phyloP scores from a whole-genome alignment of 2,329 filamentous ascomycete genomes.

The Drechslerella coelobrocha region DNA sequence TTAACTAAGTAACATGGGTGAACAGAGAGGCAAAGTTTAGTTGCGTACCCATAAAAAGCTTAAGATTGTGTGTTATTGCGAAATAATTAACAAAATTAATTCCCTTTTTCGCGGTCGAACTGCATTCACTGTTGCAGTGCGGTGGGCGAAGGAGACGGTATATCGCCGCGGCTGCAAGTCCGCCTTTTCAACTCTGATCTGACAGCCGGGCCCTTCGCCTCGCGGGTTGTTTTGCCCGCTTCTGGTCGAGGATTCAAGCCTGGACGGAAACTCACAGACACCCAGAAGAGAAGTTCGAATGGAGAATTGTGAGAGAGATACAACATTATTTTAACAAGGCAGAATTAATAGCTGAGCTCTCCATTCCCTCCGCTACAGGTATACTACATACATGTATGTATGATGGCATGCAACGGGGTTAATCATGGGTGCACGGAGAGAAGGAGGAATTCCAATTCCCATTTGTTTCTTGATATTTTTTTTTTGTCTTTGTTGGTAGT shows the following conservation, averaged over 20 bases:
- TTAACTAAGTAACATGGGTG: background rate
- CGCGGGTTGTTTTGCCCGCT: constrained; percentile 47
- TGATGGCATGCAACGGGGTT: background rate
- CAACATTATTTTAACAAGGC: background rate
- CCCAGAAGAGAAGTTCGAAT: constrained; percentile 38
- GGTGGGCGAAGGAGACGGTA: background rate
- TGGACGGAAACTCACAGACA: constrained; percentile 25
- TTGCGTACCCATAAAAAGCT: too few relatives aligned
- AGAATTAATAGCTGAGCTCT: background rate
- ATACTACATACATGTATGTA: background rate
- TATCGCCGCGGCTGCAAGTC: constrained; percentile 35
- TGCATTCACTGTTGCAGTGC: too few relatives aligned
- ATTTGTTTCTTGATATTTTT: background rate
- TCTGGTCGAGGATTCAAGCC: constrained; percentile 18
- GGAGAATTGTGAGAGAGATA: background rate
- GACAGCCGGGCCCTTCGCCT: constrained; percentile 50
- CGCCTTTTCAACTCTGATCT: constrained; percentile 12
- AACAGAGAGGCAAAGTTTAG: background rate
- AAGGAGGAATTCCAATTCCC: background rate
- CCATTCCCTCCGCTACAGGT: background rate
- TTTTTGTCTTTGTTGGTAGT: background rate
- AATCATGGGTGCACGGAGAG: background rate
- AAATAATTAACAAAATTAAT: too few relatives aligned
- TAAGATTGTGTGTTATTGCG: too few relatives aligned
- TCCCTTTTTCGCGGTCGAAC: too few relatives aligned